These are phyloP conservation scores for Cercospora sp. DNA, from an alignment of 2,329 filamentous ascomycete species.

Conservation along the genomic window DNA sequence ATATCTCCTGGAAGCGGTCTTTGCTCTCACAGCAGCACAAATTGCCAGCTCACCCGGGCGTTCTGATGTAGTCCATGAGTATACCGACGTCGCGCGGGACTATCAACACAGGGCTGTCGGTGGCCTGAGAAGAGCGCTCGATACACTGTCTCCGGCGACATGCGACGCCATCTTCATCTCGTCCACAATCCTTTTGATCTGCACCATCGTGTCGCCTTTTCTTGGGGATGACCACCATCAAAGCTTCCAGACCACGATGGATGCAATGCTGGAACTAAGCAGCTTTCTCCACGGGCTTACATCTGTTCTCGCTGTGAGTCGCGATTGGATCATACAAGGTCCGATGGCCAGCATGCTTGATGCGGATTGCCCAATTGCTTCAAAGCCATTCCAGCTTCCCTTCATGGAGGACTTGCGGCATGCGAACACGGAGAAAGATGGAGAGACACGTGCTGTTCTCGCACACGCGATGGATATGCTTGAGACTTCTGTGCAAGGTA, in stretches of 20 bases:
- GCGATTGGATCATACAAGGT: background rate
- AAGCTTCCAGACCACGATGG: background rate
- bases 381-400: background rate
- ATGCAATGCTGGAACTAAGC: background rate
- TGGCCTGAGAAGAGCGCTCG: background rate
- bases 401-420: background rate
- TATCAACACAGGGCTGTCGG: background rate
- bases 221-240: background rate
- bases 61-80: background rate
- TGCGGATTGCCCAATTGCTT: background rate
- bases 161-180: background rate
- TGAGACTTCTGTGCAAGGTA: background rate
- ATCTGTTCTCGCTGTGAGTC: background rate
- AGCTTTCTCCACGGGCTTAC: background rate
- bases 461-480: background rate
- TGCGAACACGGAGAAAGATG: background rate
- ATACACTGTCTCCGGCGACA: background rate
- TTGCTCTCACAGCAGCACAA: background rate
- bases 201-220: background rate
- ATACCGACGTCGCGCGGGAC: background rate
- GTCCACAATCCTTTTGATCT: background rate
- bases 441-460: background rate
- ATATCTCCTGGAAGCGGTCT: background rate
- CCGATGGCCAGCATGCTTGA: background rate
- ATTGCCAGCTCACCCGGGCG: background rate